Evolutionary conservation across 2,329 filamentous ascomycete species (phyloP).

Genomic region (Neonectria magnoliae): DNA sequence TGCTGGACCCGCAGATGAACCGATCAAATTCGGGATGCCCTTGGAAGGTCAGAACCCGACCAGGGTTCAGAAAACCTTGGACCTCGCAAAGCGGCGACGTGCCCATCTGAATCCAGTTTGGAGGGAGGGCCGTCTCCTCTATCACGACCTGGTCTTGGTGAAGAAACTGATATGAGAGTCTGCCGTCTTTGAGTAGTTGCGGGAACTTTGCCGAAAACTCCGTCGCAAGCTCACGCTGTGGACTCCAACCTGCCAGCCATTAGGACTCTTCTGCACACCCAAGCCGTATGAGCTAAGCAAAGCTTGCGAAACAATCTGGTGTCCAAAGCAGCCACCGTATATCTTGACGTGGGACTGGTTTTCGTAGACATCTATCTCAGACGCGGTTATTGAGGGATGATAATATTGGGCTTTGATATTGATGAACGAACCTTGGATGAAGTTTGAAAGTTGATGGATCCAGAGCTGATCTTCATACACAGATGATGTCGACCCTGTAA

Average conservation of each 20-base stretch:
- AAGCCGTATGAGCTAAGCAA: not conserved
- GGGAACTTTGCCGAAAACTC: not conserved
- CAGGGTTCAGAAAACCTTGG: not conserved
- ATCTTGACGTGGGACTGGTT: constrained; percentile 1
- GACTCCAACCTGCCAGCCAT: constrained; percentile 5
- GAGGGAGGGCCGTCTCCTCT: not conserved
- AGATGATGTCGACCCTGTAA: constrained; percentile 2
- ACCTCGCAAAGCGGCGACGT: not conserved
- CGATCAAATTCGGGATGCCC: constrained; percentile 3
- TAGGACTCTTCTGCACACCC: not conserved
- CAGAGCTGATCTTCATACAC: not conserved
- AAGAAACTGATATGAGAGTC: not conserved
- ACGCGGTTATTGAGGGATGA: not conserved
- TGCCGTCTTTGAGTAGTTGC: not conserved
- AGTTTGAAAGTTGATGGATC: not conserved
- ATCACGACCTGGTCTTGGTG: constrained; percentile 1
- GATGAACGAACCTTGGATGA: constrained; percentile 1
- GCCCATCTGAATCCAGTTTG: not conserved
- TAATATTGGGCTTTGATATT: not conserved
- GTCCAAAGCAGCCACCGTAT: not conserved
- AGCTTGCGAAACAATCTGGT: constrained; percentile 1
- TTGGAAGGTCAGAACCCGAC: not conserved
- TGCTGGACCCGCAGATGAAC: not conserved
- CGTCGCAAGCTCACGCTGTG: not conserved
- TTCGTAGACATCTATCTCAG: not conserved